Base-by-base conservation (phyloP, 805 yeast genomes). In the Sugiyamaella mastotermitis region DNA sequence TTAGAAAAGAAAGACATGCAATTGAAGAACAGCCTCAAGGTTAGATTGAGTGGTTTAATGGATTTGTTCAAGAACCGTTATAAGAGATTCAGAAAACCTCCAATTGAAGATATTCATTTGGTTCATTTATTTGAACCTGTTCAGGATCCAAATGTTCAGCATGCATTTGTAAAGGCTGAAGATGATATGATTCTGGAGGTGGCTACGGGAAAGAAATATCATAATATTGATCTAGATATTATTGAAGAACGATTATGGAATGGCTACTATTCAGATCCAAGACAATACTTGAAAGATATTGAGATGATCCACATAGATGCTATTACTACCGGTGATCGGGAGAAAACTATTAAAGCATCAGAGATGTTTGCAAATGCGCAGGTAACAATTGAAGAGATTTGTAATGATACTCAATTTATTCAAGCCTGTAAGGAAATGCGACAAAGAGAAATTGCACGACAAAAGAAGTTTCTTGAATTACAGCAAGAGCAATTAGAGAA, bases 301-400 rank as follows among this genome's bases (percentile, higher is more conserved):
- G 86, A 80, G 53, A 71, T 83, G 76, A 90, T 92, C 26, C 79
- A 83, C 31, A 69, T 69, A 23, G 99, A 92, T 63, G 73, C 94
- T 0, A 68, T 71, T 23, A 75, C 78, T 0, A 61, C 72, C 2
- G 85, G 84, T 0, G 97, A 90, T 48, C 71, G 97, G 31, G 98
- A 92, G 42, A 69, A 95, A 38, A 65, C 81, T 4, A 68, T 73
- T 28, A 72, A 72, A 49, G 95, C 97, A 0, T 83, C 90, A 40
- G 98, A 92, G 58, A 88, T 92, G 97, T 75, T 74, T 55, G 94
- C 97, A 9, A 88, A 92, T 62, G 95, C 95, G 0, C 95, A 87
- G 58, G 94, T 92, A 56, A 94, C 94, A 4, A 72, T 92, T 37
- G 98, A 92, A 51, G 99, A 92, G 47, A 77, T 88, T 49, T 58